These are phyloP conservation scores for Phaeodactylum tricornutum DNA, from an alignment of 108 stramenopile genomes.

Conservation along the genomic window DNA sequence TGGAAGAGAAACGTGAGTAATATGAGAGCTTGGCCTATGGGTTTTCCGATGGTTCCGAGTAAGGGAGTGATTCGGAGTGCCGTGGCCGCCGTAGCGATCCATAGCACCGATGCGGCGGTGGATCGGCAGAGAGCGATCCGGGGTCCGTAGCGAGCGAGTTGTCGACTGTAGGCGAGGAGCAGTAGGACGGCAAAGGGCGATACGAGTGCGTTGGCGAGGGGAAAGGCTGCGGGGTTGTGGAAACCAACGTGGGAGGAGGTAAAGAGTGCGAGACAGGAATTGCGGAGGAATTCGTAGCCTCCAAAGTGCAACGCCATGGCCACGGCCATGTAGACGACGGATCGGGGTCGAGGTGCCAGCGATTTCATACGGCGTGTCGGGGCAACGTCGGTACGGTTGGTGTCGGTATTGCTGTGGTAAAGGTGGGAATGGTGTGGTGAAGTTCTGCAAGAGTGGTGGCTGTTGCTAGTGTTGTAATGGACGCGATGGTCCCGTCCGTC, in stretches of 20 bases:
- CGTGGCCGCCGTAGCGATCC: conserved; percentile 16
- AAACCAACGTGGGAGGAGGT: conserved; percentile 69
- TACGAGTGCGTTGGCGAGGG: conserved; percentile 68
- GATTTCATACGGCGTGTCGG: too few species aligned
- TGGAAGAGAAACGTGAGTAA: conserved; percentile 61
- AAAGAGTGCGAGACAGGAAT: conserved; percentile 59
- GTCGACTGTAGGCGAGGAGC: conserved; percentile 50
- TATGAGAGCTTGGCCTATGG: conserved; percentile 13
- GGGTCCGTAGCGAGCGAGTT: conserved; percentile 51
- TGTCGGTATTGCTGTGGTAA: too few species aligned
- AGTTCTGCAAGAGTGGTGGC: too few species aligned
- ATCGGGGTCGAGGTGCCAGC: neutral
- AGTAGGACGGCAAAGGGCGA: conserved; percentile 54
- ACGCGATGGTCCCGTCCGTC: too few species aligned
- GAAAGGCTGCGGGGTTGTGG: conserved; percentile 52
- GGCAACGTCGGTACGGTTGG: too few species aligned
- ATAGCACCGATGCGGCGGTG: conserved; percentile 28
- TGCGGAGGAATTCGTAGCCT: conserved; percentile 75
- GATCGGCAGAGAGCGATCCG: conserved; percentile 43
- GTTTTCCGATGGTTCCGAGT: neutral
- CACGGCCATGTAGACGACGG: conserved; percentile 32
- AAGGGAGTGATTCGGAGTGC: neutral
- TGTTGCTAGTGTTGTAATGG: too few species aligned
- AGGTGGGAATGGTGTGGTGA: too few species aligned
- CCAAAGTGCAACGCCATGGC: conserved; percentile 72